Conservation (phyloP, 2,329 filamentous ascomycete genomes). For the Fusarium incarnatum region DNA sequence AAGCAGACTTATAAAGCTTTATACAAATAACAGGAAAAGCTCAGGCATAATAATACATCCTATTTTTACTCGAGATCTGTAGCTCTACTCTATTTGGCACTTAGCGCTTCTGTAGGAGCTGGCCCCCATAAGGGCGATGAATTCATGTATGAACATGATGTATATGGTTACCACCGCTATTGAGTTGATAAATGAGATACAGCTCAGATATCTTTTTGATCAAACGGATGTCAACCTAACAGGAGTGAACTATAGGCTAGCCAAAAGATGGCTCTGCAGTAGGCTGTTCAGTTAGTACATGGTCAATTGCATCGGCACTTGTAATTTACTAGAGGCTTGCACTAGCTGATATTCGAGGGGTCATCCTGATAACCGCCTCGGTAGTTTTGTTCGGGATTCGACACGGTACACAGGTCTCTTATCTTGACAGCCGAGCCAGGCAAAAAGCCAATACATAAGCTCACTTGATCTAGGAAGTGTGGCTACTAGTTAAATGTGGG, state of each 20-base stretch:
- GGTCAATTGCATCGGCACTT: neutral
- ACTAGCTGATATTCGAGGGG: neutral
- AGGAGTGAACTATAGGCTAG: neutral
- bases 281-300: neutral
- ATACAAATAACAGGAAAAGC: too few species aligned
- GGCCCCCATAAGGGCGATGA: neutral
- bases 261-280: rapidly evolving
- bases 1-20: rapidly evolving
- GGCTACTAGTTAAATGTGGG: neutral
- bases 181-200: neutral
- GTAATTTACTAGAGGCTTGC: rapidly evolving
- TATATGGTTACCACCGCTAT: neutral
- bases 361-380: neutral
- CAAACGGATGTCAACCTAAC: too few species aligned
- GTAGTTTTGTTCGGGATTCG: neutral
- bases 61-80: too few species aligned
- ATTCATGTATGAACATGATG: neutral
- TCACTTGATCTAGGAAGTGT: neutral
- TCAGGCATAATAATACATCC: too few species aligned
- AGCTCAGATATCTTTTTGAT: neutral
- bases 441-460: rapidly evolving
- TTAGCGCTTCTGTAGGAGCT: neutral
- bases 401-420: neutral
- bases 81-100: neutral
- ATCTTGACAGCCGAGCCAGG: neutral